Evolutionary conservation across 2,329 filamentous ascomycete genomes (phyloP).

Genomic region (Chaetomium strumarium): DNA sequence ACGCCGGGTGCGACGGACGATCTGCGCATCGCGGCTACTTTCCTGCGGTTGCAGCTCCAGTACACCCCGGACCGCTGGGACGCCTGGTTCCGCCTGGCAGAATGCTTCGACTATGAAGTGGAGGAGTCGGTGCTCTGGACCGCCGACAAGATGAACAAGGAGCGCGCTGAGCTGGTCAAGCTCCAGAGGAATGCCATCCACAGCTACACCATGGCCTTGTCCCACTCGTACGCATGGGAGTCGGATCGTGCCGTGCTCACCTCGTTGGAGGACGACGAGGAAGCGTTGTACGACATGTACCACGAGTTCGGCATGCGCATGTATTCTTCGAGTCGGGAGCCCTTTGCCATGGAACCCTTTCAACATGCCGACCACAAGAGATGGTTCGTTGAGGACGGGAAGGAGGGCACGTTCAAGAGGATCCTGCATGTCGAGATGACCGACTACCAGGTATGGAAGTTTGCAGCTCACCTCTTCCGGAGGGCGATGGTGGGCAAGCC

Average conservation of each 20-base stretch:
- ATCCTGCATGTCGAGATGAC: conserved; percentile 52
- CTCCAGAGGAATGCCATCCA: conserved; percentile 78
- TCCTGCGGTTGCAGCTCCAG: conserved; percentile 75
- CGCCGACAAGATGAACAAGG: conserved; percentile 85
- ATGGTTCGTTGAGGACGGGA: conserved; percentile 49
- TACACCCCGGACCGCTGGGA: conserved; percentile 81
- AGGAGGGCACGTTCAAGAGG: conserved; percentile 46
- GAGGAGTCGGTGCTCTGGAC: conserved; percentile 86
- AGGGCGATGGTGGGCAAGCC: conserved; percentile 51
- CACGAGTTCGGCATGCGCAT: conserved; percentile 56
- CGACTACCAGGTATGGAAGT: conserved; percentile 57
- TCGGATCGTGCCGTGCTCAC: conserved; percentile 27
- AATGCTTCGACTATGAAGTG: conserved; percentile 81
- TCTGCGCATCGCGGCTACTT: conserved; percentile 72
- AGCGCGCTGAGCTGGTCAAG: conserved; percentile 65
- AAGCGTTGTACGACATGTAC: conserved; percentile 53
- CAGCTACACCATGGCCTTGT: conserved; percentile 61
- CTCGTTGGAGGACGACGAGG: conserved; percentile 40
- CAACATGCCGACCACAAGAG: conserved; percentile 50
- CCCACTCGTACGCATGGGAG: conserved; percentile 48
- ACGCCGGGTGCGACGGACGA: conserved; percentile 77
- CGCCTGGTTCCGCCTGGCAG: conserved; percentile 81
- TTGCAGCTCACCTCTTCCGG: conserved; percentile 49
- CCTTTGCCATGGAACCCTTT: conserved; percentile 58
- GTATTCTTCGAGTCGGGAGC: conserved; percentile 56